Evolutionary conservation across 805 yeast species (phyloP), one percentile per base, ranked within the genome.

Genomic region (Metschnikowia rubicola): DNA sequence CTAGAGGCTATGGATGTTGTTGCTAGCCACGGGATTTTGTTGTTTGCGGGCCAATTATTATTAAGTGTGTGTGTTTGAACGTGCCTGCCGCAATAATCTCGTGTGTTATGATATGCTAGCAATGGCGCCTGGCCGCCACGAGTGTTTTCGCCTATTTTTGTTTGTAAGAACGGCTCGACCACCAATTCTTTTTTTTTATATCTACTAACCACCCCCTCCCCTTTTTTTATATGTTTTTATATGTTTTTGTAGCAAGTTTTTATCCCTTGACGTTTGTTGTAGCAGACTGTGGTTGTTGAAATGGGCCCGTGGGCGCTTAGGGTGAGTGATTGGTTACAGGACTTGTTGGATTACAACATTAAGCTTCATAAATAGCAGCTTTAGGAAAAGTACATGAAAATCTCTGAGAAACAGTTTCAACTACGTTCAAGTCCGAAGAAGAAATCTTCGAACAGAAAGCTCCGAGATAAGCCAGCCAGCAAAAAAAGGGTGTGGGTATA

Each of bases 381-480:
- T 12, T 60, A 69, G 7, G 62, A 56, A 37, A 63, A 63, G 48
- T 70, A 63, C 50, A 64, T 60, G 59, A 71, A 69, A 35, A 55
- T 57, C 41, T 50, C 62, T 0, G 56, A 55, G 45, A 56, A 58
- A 39, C 55, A 55, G 45, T 48, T 54, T 35, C 52, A 50, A 37
- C 41, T 54, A n/a, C 53, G 50, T 11, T 44, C 44, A 38, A 50
- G 53, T 29, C 54, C 58, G n/a, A 31, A 37, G 39, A 38, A 50
- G 39, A 44, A 55, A 30, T 30, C 31, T 29, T 31, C 36, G 10
- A 28, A 13, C 31, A 34, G 12, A 38, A 33, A 37, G 38, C 41
- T 30, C 36, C 37, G 37, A 13, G 17, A 32, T 1, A 36, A 40
- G 33, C 40, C 39, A 3, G 12, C 33, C 33, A 15, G 17, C 17